Evolutionary conservation across 1,139 yeast genomes (phyloP), one percentile per base, ranked within the genome.

Genomic region (Debaryomycetaceae sp.): DNA sequence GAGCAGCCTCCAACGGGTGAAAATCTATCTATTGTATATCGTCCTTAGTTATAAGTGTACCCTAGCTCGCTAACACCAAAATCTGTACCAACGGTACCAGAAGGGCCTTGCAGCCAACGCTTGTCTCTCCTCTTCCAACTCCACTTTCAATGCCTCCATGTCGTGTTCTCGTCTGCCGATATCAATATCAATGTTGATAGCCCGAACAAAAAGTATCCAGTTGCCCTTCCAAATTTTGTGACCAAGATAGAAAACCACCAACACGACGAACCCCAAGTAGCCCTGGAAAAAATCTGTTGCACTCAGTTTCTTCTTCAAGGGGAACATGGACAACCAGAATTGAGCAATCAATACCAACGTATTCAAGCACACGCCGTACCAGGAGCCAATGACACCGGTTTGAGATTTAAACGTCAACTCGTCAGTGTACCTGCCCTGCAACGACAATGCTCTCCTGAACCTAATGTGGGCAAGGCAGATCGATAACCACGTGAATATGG

Each of bases 331-430:
- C 15, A 51, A 46, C 61, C 58, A 56, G 51, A 77, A 75, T 46
- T 75, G 76, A 5, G 78, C 79, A 27, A 69, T 56, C 21, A 76
- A 56, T 32, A 80, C 77, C 35, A 78, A 49, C 13, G 65, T 31
- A 42, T 70, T 63, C 41, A 76, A 52, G 13, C 63, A 40, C 1
- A 66, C 56, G 10, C 79, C 79, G 48, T 61, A 67, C 41, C 58
- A 54, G 1, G 82, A 72, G 10, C 82, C 82, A 42, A 58, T 50
- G n/a, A 69, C 49, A 28, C 83, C 82, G 8, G 71, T 57, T 48
- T 75, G 81, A 2, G 82, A 63, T 4, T 51, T 59, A 48, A 72
- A 77, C 2, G 77, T 59, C 31, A 77, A 51, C 45, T 76, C 83
- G 39, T 65, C 71, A 6, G 62, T 83, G 69, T 23, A 30, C 40